Percentiles rank a stretch among this genome's conserved stretches.
These are phyloP conservation scores for Mallotus repandus DNA, from an alignment of 441 rosid genomes.

Conservation along the genomic window DNA sequence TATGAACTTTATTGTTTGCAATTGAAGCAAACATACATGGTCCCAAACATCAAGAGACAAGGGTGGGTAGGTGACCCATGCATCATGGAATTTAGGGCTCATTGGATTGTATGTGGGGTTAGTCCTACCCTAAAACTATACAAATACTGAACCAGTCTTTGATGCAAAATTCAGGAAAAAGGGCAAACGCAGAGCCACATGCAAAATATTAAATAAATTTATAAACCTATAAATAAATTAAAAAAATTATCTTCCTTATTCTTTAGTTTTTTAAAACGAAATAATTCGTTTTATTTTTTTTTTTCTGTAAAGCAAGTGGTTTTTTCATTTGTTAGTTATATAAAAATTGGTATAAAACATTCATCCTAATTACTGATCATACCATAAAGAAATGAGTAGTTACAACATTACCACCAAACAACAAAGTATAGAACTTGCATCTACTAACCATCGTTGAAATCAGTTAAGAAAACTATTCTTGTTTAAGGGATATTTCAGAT, in stretches of 20 bases:
- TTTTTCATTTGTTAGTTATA: no score
- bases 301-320: no score
- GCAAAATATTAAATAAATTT: slow-evolving; percentile 8
- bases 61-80: slow-evolving; percentile 5
- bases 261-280: no score
- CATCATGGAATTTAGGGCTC: slow-evolving; percentile 25
- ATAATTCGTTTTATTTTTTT: no score
- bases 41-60: slow-evolving; percentile 27
- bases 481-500: no score
- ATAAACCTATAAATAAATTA: not conserved
- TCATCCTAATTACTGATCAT: no score
- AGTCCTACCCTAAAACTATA: slow-evolving; percentile 8
- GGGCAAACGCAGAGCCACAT: slow-evolving; percentile 29
- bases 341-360: not conserved
- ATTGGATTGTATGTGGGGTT: not conserved
- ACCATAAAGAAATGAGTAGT: no score
- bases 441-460: no score
- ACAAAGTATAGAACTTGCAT: no score
- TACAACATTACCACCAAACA: no score
- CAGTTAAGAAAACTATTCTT: no score
- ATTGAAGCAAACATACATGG: slow-evolving; percentile 13
- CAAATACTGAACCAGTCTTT: slow-evolving; percentile 2
- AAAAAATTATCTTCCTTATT: not conserved
- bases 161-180: not conserved
- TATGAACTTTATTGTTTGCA: not conserved